A percentile compares a stretch with the other conserved stretches of the same genome.
These are phyloP conservation scores for Immersiella caudata DNA, from an alignment of 495 filamentous ascomycete genomes.

Conservation along the genomic window DNA sequence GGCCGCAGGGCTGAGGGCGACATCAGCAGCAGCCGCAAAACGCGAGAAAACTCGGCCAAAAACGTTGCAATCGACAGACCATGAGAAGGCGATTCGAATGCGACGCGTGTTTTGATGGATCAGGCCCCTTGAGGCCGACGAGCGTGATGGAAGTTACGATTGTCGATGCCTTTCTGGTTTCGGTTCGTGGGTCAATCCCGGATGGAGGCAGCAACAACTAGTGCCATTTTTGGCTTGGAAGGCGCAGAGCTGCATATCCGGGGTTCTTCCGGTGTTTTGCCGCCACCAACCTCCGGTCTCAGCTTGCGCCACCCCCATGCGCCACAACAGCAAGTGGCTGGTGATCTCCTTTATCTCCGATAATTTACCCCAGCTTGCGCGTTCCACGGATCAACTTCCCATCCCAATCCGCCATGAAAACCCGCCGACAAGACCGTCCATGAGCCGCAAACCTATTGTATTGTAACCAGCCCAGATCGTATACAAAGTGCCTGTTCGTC, in stretches of 20 bases:
- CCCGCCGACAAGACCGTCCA: too few relatives aligned
- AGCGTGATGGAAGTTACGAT: conserved; percentile 30
- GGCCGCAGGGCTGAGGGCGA: conserved; percentile 18
- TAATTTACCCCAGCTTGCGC: too few relatives aligned
- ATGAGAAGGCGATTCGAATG: background rate
- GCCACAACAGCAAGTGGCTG: too few relatives aligned
- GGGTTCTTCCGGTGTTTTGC: background rate
- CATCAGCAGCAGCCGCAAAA: conserved; percentile 18
- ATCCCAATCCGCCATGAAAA: too few relatives aligned
- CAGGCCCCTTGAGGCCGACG: conserved; percentile 9
- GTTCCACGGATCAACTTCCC: too few relatives aligned
- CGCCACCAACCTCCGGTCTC: background rate
- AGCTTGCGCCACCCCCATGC: background rate
- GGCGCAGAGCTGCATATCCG: background rate
- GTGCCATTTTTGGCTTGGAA: background rate
- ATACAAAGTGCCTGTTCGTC: too few relatives aligned
- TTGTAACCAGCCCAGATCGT: background rate
- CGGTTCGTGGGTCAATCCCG: conserved; percentile 22
- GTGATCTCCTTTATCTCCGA: too few relatives aligned
- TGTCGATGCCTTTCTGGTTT: conserved; percentile 12
- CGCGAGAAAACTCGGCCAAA: conserved; percentile 21
- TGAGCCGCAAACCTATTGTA: too few relatives aligned
- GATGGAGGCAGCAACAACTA: background rate
- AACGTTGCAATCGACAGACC: conserved; percentile 13
- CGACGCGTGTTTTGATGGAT: conserved; percentile 35